Percentiles rank a stretch among this genome's conserved stretches.
Evolutionary conservation across 2,329 filamentous ascomycete species (phyloP).

Genomic region (Colletotrichum incanum): DNA sequence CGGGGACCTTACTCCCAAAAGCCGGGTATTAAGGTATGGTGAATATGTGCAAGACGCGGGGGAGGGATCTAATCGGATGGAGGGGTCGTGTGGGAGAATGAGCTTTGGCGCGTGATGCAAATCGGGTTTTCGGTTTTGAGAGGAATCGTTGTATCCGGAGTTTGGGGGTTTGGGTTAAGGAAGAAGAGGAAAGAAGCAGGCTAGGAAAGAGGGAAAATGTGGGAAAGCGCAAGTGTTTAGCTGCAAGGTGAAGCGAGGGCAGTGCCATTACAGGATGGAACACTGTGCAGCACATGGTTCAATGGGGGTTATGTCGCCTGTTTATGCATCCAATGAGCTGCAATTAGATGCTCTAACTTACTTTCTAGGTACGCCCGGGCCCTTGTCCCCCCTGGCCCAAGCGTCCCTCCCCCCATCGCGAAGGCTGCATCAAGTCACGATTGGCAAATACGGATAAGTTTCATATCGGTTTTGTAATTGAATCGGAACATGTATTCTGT

Average conservation of each 20-base stretch:
- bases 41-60: constrained; percentile 24
- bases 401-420: constrained; percentile 3
- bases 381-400: not conserved
- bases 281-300: constrained; percentile 16
- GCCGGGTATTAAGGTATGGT: constrained; percentile 16
- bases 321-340: constrained; percentile 30
- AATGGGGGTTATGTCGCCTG: constrained; percentile 23
- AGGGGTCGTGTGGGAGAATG: constrained; percentile 4
- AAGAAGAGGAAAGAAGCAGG: constrained; percentile 34
- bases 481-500: constrained; percentile 4
- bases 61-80: constrained; percentile 20
- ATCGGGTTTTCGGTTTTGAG: constrained; percentile 32
- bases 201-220: constrained; percentile 24
- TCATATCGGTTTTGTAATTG: constrained; percentile 29
- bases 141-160: constrained; percentile 45
- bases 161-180: constrained; percentile 40
- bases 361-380: not conserved
- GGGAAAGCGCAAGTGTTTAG: constrained; percentile 33
- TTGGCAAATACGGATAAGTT: constrained; percentile 23
- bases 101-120: constrained; percentile 5
- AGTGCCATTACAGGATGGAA: not conserved
- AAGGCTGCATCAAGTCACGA: constrained; percentile 19
- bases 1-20: not conserved
- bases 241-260: constrained; percentile 21
- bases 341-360: not conserved